A percentile compares a stretch with the other conserved stretches of the same genome.
phyloP scores from a whole-genome alignment of 2,329 filamentous ascomycete genomes.

The Nemania diffusa region DNA sequence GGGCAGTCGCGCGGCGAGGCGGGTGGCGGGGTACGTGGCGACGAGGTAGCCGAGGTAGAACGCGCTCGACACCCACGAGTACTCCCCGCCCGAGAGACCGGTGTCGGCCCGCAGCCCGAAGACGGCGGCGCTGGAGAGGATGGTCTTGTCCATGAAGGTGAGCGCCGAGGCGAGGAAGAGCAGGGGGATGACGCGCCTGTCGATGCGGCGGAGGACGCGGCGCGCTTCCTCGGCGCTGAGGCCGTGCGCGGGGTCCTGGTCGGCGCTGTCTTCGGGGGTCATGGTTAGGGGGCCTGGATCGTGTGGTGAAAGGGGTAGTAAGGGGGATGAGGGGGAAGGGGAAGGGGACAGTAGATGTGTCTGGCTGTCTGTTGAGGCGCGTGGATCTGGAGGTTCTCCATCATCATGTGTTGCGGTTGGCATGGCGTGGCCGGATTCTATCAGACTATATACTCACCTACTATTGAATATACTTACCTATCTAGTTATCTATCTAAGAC shows the following conservation, averaged over 20 bases:
- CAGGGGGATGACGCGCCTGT: constrained; percentile 64
- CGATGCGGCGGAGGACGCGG: constrained; percentile 65
- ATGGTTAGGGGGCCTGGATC: not conserved
- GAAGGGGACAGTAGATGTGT: constrained; percentile 12
- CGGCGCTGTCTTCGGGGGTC: not conserved
- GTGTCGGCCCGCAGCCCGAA: constrained; percentile 65
- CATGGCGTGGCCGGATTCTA: not conserved
- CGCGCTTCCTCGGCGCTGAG: constrained; percentile 32
- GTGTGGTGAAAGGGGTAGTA: not conserved
- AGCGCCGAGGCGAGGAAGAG: constrained; percentile 68
- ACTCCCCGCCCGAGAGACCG: constrained; percentile 44
- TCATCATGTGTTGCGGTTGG: not conserved
- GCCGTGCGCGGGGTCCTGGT: not conserved
- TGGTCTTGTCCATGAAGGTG: constrained; percentile 71
- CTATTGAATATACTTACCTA: not conserved
- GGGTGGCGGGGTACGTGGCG: constrained; percentile 61
- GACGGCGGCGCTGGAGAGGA: constrained; percentile 65
- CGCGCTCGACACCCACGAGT: constrained; percentile 58
- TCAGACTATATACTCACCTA: not conserved
- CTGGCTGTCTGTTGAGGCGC: constrained; percentile 24
- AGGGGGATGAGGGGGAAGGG: not conserved
- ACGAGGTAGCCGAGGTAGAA: constrained; percentile 62
- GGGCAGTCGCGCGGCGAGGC: constrained; percentile 60
- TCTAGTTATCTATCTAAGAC: not conserved
- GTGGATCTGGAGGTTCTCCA: not conserved